Percentiles rank a stretch among this genome's conserved stretches.
Evolutionary conservation across 306 rosid species (phyloP).

Genomic region (Inga oerstediana): DNA sequence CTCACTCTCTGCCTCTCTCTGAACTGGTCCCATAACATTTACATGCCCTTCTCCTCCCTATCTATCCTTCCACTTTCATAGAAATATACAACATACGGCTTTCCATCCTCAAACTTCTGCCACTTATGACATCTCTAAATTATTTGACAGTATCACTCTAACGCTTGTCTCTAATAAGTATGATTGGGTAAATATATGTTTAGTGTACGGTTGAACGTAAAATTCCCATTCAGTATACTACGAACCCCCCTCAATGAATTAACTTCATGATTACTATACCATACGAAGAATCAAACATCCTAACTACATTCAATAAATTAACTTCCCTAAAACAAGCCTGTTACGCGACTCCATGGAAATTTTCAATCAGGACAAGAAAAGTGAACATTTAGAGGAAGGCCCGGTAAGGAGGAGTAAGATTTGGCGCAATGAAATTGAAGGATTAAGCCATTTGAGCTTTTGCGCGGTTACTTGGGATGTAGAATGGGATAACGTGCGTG

Average conservation of each 20-base stretch:
- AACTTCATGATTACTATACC: background rate
- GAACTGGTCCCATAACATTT: conserved; percentile 42
- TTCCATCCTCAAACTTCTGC: background rate
- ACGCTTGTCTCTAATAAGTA: background rate
- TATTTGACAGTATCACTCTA: background rate
- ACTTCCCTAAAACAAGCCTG: background rate
- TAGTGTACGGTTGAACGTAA: background rate
- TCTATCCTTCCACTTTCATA: conserved; percentile 8
- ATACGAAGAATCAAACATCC: background rate
- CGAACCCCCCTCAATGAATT: background rate
- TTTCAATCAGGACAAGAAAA: background rate
- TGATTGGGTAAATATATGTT: background rate
- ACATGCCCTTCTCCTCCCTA: background rate
- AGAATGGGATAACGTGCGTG: background rate
- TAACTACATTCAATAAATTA: background rate
- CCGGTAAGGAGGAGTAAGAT: background rate
- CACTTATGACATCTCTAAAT: background rate
- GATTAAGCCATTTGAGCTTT: background rate
- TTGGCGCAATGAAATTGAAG: background rate
- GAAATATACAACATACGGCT: background rate
- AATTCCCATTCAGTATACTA: background rate
- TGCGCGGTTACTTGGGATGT: background rate
- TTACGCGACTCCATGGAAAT: background rate
- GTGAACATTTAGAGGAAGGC: background rate
- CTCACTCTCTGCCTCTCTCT: background rate